Conservation (phyloP, 2,329 filamentous ascomycete species). For the Cladophialophora bantiana region DNA sequence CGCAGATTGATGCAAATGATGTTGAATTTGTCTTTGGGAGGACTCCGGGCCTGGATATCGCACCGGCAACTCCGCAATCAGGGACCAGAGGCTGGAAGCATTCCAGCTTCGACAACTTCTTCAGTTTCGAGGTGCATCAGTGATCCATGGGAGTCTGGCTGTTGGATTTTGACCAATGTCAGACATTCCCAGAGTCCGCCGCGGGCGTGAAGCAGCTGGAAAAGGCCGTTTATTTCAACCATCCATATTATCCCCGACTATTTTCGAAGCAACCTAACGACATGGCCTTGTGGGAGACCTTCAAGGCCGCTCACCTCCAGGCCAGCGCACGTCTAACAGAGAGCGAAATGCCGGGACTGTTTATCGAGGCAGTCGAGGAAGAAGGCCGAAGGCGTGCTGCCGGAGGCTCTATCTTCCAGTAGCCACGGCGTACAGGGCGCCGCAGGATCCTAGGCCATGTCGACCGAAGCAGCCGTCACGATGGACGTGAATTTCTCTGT, state of each 20-base stretch:
- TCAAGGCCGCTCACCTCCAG: constrained; percentile 42
- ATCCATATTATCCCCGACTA: constrained; percentile 60
- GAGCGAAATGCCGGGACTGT: constrained; percentile 7
- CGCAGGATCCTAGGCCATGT: no score
- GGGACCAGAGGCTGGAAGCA: no score
- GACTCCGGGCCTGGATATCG: neutral
- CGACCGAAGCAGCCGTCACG: no score
- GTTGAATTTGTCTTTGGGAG: constrained; percentile 62
- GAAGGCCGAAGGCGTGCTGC: constrained; percentile 1
- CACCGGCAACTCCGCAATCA: no score
- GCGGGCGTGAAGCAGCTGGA: constrained; percentile 53
- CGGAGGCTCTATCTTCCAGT: neutral
- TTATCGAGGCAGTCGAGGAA: constrained; percentile 19
- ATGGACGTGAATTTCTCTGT: no score
- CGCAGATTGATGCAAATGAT: constrained; percentile 59
- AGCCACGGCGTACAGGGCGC: neutral
- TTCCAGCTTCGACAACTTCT: neutral
- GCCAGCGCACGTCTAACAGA: constrained; percentile 10
- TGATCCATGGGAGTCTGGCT: constrained; percentile 53
- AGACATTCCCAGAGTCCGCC: constrained; percentile 49
- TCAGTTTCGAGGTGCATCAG: constrained; percentile 2
- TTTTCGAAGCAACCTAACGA: constrained; percentile 21
- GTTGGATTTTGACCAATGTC: constrained; percentile 57
- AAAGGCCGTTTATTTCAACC: constrained; percentile 57
- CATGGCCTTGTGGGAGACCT: constrained; percentile 40